A percentile compares a stretch with the other conserved stretches of the same genome.
Conservation (phyloP, 2,329 filamentous ascomycete species). For the Lomentospora prolificans region DNA sequence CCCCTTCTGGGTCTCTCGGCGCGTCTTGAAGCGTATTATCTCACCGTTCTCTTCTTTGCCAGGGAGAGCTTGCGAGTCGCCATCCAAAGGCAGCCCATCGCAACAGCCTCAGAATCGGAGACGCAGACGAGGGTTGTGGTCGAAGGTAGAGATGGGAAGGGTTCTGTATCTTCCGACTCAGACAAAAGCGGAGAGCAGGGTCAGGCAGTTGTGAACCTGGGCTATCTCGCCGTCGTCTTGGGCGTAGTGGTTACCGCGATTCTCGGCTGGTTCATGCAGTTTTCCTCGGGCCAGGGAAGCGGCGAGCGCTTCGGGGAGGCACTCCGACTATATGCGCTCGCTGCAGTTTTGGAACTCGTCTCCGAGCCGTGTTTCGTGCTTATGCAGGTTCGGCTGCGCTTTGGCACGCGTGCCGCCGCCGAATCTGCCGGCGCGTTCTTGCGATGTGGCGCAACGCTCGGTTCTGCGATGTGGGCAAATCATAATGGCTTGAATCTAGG, state of each 20-base stretch:
- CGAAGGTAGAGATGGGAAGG: not conserved
- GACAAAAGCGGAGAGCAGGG: conserved; percentile 25
- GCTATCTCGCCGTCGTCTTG: conserved; percentile 65
- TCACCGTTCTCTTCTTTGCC: conserved; percentile 89
- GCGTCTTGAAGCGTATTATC: conserved; percentile 86
- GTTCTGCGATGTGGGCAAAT: conserved; percentile 55
- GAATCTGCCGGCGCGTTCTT: conserved; percentile 74
- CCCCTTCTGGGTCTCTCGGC: conserved; percentile 75
- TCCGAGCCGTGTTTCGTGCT: conserved; percentile 86
- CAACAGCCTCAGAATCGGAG: not conserved
- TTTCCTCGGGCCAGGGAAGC: conserved; percentile 38
- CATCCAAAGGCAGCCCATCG: conserved; percentile 59
- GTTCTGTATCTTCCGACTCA: conserved; percentile 16
- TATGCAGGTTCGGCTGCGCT: conserved; percentile 71
- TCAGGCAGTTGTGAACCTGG: conserved; percentile 80
- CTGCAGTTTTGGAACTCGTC: conserved; percentile 62
- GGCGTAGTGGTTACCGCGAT: conserved; percentile 54
- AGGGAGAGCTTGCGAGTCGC: conserved; percentile 87
- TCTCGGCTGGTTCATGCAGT: conserved; percentile 56
- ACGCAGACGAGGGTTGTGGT: not conserved
- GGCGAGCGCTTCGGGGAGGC: conserved; percentile 27
- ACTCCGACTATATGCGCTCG: conserved; percentile 44
- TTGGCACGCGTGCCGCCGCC: conserved; percentile 68
- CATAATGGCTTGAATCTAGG: conserved; percentile 46
- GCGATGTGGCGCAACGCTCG: conserved; percentile 68